A percentile compares a stretch with the other conserved stretches of the same genome.
These are phyloP conservation scores for Kwoniella bestiolae DNA, from an alignment of 768 basidiomycete genomes.

Conservation along the genomic window DNA sequence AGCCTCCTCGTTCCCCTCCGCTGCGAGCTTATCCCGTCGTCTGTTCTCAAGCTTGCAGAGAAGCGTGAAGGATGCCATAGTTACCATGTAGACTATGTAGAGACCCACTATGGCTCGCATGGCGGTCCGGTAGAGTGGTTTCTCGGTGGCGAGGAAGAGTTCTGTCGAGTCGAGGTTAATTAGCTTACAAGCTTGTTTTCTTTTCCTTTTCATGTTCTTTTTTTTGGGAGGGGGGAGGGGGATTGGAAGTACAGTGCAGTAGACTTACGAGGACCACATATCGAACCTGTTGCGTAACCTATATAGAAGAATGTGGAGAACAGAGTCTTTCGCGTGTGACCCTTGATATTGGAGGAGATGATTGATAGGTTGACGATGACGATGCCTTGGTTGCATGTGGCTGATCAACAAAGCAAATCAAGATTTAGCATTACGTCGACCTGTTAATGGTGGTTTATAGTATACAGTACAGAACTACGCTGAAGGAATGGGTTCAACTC, in stretches of 20 bases:
- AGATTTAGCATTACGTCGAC: no score
- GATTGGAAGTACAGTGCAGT: no score
- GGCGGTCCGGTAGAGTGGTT: conserved; percentile 36
- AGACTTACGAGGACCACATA: conserved; percentile 17
- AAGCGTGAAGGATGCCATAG: conserved; percentile 27
- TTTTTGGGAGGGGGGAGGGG: no score
- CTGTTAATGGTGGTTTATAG: no score
- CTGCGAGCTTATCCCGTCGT: conserved; percentile 36
- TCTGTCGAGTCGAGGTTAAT: neutral
- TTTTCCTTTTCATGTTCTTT: no score
- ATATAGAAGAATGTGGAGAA: conserved; percentile 25
- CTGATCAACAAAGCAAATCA: no score
- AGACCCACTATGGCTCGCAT: conserved; percentile 32
- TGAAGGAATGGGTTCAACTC: neutral
- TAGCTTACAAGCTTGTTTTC: no score
- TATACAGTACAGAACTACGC: no score
- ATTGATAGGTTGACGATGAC: conserved; percentile 36
- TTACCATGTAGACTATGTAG: conserved; percentile 28
- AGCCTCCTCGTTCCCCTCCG: conserved; percentile 35
- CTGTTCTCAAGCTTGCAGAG: conserved; percentile 37
- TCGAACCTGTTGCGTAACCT: conserved; percentile 18
- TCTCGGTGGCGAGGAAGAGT: conserved; percentile 19
- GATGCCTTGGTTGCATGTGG: conserved; percentile 31
- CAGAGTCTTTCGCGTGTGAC: conserved; percentile 38
- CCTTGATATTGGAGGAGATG: conserved; percentile 39